Conservation (phyloP, 257 asterid species). For the Osmanthus fragrans region DNA sequence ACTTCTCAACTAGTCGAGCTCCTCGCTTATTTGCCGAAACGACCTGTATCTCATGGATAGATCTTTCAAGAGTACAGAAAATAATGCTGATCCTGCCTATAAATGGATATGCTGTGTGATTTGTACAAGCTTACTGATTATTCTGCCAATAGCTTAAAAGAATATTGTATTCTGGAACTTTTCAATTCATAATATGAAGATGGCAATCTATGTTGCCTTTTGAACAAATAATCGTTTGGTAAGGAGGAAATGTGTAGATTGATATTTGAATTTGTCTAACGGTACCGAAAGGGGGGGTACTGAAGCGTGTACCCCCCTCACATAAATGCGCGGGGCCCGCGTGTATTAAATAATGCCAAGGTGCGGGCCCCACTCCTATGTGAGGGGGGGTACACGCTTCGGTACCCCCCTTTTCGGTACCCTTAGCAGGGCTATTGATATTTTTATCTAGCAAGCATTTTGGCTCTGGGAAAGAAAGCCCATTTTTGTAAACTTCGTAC, state of each 20-base stretch:
- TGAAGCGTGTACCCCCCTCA: too few species aligned
- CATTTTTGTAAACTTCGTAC: neutral
- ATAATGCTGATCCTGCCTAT: neutral
- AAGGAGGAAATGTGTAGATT: neutral
- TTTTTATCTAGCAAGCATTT: neutral
- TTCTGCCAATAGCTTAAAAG: neutral
- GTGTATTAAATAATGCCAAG: too few species aligned
- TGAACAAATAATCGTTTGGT: neutral
- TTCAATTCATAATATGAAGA: neutral
- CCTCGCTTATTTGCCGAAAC: slow-evolving; percentile 56
- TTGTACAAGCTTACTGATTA: neutral
- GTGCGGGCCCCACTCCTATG: too few species aligned
- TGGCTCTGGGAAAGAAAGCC: neutral
- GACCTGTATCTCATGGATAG: slow-evolving; percentile 19
- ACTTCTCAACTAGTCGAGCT: slow-evolving; percentile 51
- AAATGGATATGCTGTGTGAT: neutral
- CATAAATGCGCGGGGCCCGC: too few species aligned
- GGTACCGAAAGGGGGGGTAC: too few species aligned
- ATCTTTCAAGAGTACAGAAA: neutral
- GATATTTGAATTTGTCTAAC: too few species aligned
- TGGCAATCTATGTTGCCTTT: neutral
- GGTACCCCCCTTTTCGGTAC: too few species aligned
- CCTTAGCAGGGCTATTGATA: too few species aligned
- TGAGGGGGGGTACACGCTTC: too few species aligned
- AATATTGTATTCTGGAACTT: neutral